Evolutionary conservation across 805 yeast genomes (phyloP).

Genomic region (Saccharomycopsis fodiens): DNA sequence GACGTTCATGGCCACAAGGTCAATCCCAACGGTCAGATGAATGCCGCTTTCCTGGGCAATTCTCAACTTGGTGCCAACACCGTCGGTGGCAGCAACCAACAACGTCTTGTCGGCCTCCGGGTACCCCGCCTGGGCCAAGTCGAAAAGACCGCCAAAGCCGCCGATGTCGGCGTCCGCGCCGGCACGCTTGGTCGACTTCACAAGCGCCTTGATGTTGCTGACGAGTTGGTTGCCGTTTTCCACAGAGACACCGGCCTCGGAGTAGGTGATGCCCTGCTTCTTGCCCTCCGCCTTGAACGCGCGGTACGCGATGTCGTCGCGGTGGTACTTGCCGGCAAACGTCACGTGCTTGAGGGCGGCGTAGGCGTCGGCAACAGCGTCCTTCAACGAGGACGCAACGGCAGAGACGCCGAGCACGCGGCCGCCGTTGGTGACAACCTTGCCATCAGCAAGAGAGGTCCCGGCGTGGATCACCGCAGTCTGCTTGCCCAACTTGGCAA

Average conservation of each 20-base stretch:
- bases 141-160: slow-evolving; percentile 97
- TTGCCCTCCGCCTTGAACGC: slow-evolving; percentile 60
- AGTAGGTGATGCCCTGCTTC: slow-evolving; percentile 62
- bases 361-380: slow-evolving; percentile 82
- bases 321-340: slow-evolving; percentile 70
- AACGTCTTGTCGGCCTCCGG: slow-evolving; percentile 63
- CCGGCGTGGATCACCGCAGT: slow-evolving; percentile 94
- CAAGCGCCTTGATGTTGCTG: slow-evolving; percentile 82
- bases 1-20: slow-evolving; percentile 97
- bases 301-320: slow-evolving; percentile 92
- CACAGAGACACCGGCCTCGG: slow-evolving; percentile 94
- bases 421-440: slow-evolving; percentile 82
- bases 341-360: slow-evolving; percentile 70
- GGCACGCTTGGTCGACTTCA: slow-evolving; percentile 84
- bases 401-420: slow-evolving; percentile 96
- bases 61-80: slow-evolving; percentile 95
- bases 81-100: slow-evolving; percentile 96
- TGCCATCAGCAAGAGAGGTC: slow-evolving; percentile 51
- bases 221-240: slow-evolving; percentile 91
- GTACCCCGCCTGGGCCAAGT: slow-evolving; percentile 82
- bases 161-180: slow-evolving; percentile 99
- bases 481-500: slow-evolving; percentile 31
- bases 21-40: slow-evolving; percentile 98
- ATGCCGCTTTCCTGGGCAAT: slow-evolving; percentile 85
- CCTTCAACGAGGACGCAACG: slow-evolving; percentile 62